Evolutionary conservation across 257 asterid genomes (phyloP).

Genomic region (Forsythia suspensa): DNA sequence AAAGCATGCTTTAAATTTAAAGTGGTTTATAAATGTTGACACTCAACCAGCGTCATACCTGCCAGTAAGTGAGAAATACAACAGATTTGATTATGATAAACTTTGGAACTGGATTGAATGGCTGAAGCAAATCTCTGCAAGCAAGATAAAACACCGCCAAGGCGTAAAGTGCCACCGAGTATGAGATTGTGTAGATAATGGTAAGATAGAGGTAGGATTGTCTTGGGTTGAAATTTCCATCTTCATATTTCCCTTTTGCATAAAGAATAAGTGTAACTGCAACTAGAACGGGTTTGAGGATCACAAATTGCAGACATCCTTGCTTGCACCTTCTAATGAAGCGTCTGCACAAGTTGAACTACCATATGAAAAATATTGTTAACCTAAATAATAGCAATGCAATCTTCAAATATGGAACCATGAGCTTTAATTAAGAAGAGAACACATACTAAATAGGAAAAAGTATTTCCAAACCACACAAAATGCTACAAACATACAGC

Average conservation of each 20-base stretch:
- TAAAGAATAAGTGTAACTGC: constrained; percentile 74
- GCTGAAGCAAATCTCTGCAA: constrained; percentile 92
- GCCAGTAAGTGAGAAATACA: constrained; percentile 97
- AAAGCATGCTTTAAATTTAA: constrained; percentile 8
- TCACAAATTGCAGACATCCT: constrained; percentile 96
- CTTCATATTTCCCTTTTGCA: constrained; percentile 89
- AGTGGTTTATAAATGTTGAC: background rate
- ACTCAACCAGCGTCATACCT: constrained; percentile 48
- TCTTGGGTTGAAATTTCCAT: constrained; percentile 81
- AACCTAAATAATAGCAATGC: background rate
- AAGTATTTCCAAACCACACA: background rate
- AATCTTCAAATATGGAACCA: background rate
- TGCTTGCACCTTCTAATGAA: constrained; percentile 96
- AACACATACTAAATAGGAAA: background rate
- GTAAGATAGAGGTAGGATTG: constrained; percentile 96
- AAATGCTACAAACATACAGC: background rate
- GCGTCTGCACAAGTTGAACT: constrained; percentile 64
- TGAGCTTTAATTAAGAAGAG: background rate
- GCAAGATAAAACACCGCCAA: constrained; percentile 92
- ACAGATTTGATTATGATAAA: constrained; percentile 93
- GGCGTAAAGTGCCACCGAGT: constrained; percentile 91
- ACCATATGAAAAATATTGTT: background rate
- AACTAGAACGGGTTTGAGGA: constrained; percentile 89
- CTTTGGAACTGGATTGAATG: constrained; percentile 97
- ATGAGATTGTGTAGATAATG: constrained; percentile 87